phyloP scores from a whole-genome alignment of 169 alveolate species.

The Plasmodium inui region DNA sequence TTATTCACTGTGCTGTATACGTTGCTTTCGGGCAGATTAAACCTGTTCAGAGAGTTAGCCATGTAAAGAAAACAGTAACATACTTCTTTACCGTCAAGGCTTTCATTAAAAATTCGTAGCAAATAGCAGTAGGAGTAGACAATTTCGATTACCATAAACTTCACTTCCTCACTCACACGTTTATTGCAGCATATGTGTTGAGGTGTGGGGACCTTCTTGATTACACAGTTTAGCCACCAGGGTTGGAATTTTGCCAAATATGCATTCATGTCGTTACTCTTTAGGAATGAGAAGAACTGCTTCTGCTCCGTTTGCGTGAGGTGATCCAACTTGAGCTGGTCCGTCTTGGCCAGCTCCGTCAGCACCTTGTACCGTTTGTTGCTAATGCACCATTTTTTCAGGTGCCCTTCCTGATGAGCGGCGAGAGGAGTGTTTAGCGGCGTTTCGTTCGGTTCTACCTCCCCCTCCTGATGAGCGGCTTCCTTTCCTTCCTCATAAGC shows the following conservation, averaged over 20 bases:
- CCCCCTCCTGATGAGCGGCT: neutral
- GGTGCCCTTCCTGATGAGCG: neutral
- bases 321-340: constrained; percentile 26
- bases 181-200: constrained; percentile 61
- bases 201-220: constrained; percentile 51
- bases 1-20: constrained; percentile 21
- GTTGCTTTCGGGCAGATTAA: constrained; percentile 42
- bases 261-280: constrained; percentile 56
- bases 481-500: neutral
- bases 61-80: constrained; percentile 42
- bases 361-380: constrained; percentile 59
- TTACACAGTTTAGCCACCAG: constrained; percentile 71
- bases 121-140: constrained; percentile 59
- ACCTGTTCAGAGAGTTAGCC: constrained; percentile 23
- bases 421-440: neutral
- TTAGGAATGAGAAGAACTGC: constrained; percentile 68
- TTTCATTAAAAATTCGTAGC: constrained; percentile 43
- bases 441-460: neutral
- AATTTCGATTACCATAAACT: constrained; percentile 45
- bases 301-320: constrained; percentile 61
- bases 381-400: constrained; percentile 66
- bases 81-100: constrained; percentile 13
- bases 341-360: constrained; percentile 52
- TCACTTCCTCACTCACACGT: constrained; percentile 24
- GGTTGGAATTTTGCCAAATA: constrained; percentile 35